Conservation (phyloP, 208 protist species). For the Novymonas esmeraldas region DNA sequence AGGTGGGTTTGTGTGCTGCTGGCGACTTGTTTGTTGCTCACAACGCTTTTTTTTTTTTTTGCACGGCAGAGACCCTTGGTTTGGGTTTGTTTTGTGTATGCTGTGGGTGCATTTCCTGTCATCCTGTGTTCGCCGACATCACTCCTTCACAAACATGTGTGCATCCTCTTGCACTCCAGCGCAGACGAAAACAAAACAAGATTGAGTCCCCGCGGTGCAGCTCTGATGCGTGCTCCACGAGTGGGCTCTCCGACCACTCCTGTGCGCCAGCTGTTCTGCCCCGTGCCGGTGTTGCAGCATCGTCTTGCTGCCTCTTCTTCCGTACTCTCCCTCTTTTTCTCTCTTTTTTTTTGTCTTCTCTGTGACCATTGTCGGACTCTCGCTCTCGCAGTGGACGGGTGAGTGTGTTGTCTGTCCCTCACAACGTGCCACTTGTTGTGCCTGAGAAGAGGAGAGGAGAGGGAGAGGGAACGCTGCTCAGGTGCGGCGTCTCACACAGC, state of each 20-base stretch:
- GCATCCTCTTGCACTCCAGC: not conserved
- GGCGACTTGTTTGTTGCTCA: not conserved
- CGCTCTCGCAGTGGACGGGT: slow-evolving; percentile 8
- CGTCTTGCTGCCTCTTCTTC: not conserved
- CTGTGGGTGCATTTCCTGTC: not conserved
- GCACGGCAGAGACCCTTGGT: not conserved
- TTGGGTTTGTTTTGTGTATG: not conserved
- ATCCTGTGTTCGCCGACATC: not conserved
- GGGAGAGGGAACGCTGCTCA: too few relatives aligned
- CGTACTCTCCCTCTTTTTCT: slow-evolving; percentile 5
- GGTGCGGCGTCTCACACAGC: too few relatives aligned
- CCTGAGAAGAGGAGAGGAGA: too few relatives aligned
- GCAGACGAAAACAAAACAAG: too few relatives aligned
- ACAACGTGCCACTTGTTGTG: too few relatives aligned
- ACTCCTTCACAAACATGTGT: not conserved
- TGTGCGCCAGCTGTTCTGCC: not conserved
- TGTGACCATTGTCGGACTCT: slow-evolving; percentile 1
- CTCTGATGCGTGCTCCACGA: too few relatives aligned
- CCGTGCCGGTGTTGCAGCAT: not conserved
- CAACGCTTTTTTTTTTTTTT: not conserved
- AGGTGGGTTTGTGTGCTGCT: not conserved
- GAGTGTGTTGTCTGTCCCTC: not conserved
- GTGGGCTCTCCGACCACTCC: too few relatives aligned
- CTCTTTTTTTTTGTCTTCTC: slow-evolving; percentile 5
- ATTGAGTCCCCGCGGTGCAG: too few relatives aligned